Conservation (phyloP, 495 filamentous ascomycete species). For the Aspergillus avenaceus region DNA sequence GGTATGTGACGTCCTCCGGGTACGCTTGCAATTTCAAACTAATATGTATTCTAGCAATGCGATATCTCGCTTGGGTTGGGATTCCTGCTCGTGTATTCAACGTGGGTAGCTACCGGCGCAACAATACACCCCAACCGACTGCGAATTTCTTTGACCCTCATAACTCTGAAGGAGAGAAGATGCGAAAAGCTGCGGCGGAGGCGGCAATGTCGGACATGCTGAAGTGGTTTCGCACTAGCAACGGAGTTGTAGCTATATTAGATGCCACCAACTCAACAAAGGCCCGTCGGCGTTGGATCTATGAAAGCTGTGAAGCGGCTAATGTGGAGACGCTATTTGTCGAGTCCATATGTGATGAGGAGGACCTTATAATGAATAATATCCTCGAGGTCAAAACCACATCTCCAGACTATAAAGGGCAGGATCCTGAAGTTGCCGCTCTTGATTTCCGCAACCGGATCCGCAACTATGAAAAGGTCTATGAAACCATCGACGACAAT, state of each 20-base stretch:
- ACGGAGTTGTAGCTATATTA: constrained; percentile 81
- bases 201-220: constrained; percentile 89
- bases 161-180: constrained; percentile 85
- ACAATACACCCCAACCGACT: constrained; percentile 76
- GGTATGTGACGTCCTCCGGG: constrained; percentile 48
- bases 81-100: constrained; percentile 94
- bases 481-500: constrained; percentile 83
- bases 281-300: constrained; percentile 83
- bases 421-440: constrained; percentile 87
- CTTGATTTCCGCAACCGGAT: constrained; percentile 91
- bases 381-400: constrained; percentile 97
- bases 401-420: constrained; percentile 88
- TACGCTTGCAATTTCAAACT: neutral
- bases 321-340: constrained; percentile 90
- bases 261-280: constrained; percentile 97
- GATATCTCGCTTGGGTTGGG: constrained; percentile 94
- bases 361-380: constrained; percentile 93
- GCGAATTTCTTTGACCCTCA: constrained; percentile 90
- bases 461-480: constrained; percentile 92
- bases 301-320: constrained; percentile 64
- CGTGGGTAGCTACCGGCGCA: constrained; percentile 88
- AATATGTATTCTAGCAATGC: constrained; percentile 59
- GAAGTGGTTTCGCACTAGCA: constrained; percentile 71
- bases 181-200: constrained; percentile 81
- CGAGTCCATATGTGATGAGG: constrained; percentile 92